A percentile compares a stretch with the other conserved stretches of the same genome.
Conservation (phyloP, 257 asterid species). For the Avicennia marina region DNA sequence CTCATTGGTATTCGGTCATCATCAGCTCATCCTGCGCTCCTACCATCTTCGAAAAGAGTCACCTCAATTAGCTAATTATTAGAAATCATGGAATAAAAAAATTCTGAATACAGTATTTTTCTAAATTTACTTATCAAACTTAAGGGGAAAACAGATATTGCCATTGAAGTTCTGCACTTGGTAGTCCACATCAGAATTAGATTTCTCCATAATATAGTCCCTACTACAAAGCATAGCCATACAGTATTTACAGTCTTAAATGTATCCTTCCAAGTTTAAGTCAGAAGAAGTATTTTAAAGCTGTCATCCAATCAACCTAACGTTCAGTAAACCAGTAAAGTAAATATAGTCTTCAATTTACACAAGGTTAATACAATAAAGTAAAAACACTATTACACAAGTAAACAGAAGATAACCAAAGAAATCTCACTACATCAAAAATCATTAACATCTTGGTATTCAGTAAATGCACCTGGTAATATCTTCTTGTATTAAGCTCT, state of each 20-base stretch:
- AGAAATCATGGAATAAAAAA: neutral
- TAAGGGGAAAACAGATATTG: neutral
- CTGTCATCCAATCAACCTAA: neutral
- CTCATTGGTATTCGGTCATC: neutral
- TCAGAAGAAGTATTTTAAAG: neutral
- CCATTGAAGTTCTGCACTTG: neutral
- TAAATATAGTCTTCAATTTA: neutral
- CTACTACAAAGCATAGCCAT: neutral
- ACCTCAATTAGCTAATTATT: neutral
- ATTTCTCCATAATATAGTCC: neutral
- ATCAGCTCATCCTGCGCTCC: neutral
- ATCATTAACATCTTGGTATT: neutral
- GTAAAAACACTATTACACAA: neutral
- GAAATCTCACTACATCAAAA: neutral
- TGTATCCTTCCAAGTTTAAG: constrained; percentile 5
- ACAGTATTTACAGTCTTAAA: neutral
- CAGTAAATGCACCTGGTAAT: neutral
- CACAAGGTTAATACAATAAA: neutral
- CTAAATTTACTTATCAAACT: neutral
- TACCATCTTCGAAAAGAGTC: neutral
- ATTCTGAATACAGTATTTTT: neutral
- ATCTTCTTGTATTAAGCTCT: neutral
- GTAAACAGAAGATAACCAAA: neutral
- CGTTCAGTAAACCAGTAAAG: neutral
- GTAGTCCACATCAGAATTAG: neutral